Base-by-base conservation (phyloP, 148 eudicot genomes). In the Rhododendron williamsianum region DNA sequence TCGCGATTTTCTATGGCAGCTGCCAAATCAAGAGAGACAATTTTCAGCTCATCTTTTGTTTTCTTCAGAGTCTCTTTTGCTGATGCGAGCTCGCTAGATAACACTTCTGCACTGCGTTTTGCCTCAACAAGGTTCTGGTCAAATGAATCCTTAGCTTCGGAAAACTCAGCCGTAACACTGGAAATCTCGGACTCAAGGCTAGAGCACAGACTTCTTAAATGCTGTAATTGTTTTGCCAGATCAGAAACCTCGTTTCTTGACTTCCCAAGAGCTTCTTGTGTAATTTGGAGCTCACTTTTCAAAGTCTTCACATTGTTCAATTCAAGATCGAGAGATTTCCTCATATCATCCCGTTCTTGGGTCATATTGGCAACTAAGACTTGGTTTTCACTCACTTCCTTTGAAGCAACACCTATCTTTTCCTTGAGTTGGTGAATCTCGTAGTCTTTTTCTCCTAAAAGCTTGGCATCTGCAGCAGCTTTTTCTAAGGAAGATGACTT, bases 171-270 rank as follows among this genome's bases (percentile, higher is more conserved):
- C 85, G 79, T 84, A 43, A 88, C 85, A 27, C 82, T 87, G 6
- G 89, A 87, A 60, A 94, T 84, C 79, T 92, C 93, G 25, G 84
- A 88, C 88, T 95, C 93, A 27, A 92, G 96, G 78, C 89, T 87
- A 2, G 90, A 87, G 88, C 92, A 92, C 63, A 87, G 71, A 10
- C 80, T 84, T 80, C 84, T 90, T 7, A 93, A 92, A 41, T 89
- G 83, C 35, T 88, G 78, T 25, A 95, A 82, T 71, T 89, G 89
- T 10, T 76, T 83, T 16, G 69, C 76, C 65, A 92, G 87, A 74
- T 93, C 93, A 82, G 92, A 87, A 48, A 89, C 92, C 88, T 93
- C 96, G 6, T 82, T 86, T 86, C 87, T 92, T 43, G 95, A 91
- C 58, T 83, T 90, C 85, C 69, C 94, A 12, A 95, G 86, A 46